Conservation (phyloP, 345 rosid species). For the Eucalyptus dawsonii region DNA sequence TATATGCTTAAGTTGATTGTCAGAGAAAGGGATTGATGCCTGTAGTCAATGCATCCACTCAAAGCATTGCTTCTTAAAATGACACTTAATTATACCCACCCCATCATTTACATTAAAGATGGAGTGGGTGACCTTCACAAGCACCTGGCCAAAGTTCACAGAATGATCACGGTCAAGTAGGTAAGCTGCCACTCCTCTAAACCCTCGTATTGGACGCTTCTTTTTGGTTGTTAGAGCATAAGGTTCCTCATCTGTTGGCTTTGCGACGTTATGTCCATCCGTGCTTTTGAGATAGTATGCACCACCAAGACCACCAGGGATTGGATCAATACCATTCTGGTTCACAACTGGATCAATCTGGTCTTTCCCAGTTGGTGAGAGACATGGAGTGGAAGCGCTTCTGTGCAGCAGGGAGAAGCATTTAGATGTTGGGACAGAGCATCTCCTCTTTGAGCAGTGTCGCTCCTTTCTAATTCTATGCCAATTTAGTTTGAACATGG, state of each 20-base stretch:
- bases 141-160: constrained; percentile 24
- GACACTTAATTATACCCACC: constrained; percentile 1
- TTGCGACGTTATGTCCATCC: constrained; percentile 18
- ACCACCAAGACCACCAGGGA: constrained; percentile 19
- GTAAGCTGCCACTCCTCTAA: constrained; percentile 11
- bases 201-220: too few relatives aligned
- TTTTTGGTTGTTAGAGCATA: too few relatives aligned
- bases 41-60: constrained; percentile 39
- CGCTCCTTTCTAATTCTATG: constrained; percentile 19
- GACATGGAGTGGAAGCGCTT: neutral
- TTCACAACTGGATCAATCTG: neutral
- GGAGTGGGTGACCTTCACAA: constrained; percentile 12
- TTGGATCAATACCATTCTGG: constrained; percentile 10
- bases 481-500: constrained; percentile 32
- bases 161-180: constrained; percentile 24
- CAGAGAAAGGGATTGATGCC: neutral
- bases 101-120: constrained; percentile 19
- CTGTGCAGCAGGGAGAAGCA: neutral
- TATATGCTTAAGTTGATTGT: neutral
- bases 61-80: constrained; percentile 10
- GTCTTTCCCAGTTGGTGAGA: constrained; percentile 22
- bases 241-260: neutral
- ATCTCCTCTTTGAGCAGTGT: constrained; percentile 6
- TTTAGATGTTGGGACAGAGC: constrained; percentile 31
- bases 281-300: constrained; percentile 21